phyloP scores from a whole-genome alignment of 1,284 basidiomycete genomes.

The Blastosporella zonata region DNA sequence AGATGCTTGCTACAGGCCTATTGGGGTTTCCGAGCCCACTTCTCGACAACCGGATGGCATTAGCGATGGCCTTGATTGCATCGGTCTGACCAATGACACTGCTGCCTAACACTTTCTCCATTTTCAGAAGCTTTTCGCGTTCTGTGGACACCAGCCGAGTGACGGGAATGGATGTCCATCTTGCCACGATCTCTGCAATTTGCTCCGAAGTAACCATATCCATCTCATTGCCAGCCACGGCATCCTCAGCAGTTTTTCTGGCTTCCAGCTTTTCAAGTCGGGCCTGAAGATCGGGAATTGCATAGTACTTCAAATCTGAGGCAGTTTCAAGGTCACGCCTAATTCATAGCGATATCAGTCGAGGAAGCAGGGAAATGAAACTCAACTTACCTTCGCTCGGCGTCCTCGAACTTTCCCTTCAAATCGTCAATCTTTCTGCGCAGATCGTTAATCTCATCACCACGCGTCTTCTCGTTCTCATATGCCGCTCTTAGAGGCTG shows the following conservation, averaged over 20 bases:
- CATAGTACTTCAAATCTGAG: constrained; percentile 91
- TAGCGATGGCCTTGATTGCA: constrained; percentile 86
- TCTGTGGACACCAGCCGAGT: constrained; percentile 87
- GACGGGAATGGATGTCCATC: constrained; percentile 91
- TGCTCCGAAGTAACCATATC: constrained; percentile 88
- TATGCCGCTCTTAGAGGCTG: constrained; percentile 85
- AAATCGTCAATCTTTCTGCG: constrained; percentile 90
- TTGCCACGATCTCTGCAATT: constrained; percentile 87
- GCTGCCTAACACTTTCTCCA: constrained; percentile 67
- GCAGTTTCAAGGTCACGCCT: constrained; percentile 82
- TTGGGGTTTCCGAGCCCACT: constrained; percentile 84
- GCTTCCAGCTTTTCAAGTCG: constrained; percentile 72
- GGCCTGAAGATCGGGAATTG: constrained; percentile 87
- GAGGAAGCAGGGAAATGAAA: neutral
- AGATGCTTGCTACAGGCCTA: constrained; percentile 89
- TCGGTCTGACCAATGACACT: constrained; percentile 88
- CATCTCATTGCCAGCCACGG: constrained; percentile 48
- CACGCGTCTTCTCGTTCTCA: constrained; percentile 86
- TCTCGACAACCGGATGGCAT: constrained; percentile 88
- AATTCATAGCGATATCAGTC: constrained; percentile 1
- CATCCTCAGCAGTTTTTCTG: constrained; percentile 74
- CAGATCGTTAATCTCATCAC: constrained; percentile 82
- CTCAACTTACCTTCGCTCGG: constrained; percentile 72
- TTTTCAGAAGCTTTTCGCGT: constrained; percentile 82
- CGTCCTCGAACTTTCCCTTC: constrained; percentile 90